Percentiles rank a stretch among this genome's conserved stretches.
These are phyloP conservation scores for Flaveria trinervia DNA, from an alignment of 129 eudicot genomes.

Conservation along the genomic window DNA sequence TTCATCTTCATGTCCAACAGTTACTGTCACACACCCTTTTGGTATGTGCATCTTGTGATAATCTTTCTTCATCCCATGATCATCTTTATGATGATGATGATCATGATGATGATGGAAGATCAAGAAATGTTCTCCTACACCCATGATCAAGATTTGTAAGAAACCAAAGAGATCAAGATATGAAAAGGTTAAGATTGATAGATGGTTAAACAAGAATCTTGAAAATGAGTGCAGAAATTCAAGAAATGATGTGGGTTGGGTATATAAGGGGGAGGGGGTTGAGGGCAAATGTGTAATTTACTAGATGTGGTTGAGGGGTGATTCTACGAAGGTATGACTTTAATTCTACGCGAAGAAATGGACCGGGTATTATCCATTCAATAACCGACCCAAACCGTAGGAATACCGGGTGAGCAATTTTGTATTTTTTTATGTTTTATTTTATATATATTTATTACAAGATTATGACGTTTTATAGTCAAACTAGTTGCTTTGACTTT, in stretches of 20 bases:
- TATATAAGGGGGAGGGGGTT: background rate
- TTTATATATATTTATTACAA: background rate
- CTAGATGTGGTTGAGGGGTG: background rate
- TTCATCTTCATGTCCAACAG: constrained; percentile 78
- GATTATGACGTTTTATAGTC: background rate
- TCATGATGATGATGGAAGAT: constrained; percentile 50
- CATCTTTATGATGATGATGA: constrained; percentile 30
- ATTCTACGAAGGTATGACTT: constrained; percentile 25
- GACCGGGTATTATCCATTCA: constrained; percentile 18
- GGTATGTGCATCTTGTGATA: constrained; percentile 51
- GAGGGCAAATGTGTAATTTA: constrained; percentile 25
- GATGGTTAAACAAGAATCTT: constrained; percentile 39
- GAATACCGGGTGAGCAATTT: background rate
- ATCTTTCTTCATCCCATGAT: constrained; percentile 41
- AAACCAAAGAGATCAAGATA: constrained; percentile 57
- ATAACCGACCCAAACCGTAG: constrained; percentile 20
- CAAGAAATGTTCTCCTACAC: constrained; percentile 52
- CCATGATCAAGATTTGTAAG: constrained; percentile 39
- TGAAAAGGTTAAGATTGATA: constrained; percentile 58
- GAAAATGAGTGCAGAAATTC: background rate
- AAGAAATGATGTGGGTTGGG: background rate
- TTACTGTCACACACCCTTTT: constrained; percentile 69
- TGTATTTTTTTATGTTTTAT: background rate
- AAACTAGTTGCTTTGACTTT: constrained; percentile 14
- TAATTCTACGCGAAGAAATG: constrained; percentile 14